These are phyloP conservation scores for Citrus unshiu DNA, from an alignment of 345 rosid genomes.

Conservation along the genomic window DNA sequence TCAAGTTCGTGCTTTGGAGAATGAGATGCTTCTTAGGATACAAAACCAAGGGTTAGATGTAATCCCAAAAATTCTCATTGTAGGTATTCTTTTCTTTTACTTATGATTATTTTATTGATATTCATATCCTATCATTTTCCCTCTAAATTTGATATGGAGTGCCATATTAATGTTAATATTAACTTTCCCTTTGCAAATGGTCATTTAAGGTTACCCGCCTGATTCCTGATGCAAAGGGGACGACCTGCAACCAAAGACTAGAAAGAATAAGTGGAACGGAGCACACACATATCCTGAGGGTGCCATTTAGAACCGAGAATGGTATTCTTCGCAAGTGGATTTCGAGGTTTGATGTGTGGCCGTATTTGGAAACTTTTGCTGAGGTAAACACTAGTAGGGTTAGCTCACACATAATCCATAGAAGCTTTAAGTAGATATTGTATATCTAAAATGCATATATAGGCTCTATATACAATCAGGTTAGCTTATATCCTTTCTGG, in stretches of 20 bases:
- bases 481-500: background rate
- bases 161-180: background rate
- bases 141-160: background rate
- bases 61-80: constrained; percentile 44
- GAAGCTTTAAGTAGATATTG: background rate
- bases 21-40: constrained; percentile 55
- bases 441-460: background rate
- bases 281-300: constrained; percentile 40
- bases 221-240: constrained; percentile 48
- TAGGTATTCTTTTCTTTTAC: constrained; percentile 20
- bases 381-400: constrained; percentile 26
- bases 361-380: constrained; percentile 51
- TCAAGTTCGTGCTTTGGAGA: constrained; percentile 67
- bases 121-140: background rate
- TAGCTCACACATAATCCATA: background rate
- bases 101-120: background rate
- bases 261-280: constrained; percentile 51
- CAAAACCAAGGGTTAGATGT: constrained; percentile 48
- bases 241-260: constrained; percentile 50
- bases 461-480: background rate
- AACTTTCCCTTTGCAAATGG: background rate
- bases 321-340: constrained; percentile 54
- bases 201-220: constrained; percentile 42
- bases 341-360: constrained; percentile 57
- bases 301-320: constrained; percentile 50